Conservation (phyloP, 2,329 filamentous ascomycete genomes). For the Fusarium anguioides region DNA sequence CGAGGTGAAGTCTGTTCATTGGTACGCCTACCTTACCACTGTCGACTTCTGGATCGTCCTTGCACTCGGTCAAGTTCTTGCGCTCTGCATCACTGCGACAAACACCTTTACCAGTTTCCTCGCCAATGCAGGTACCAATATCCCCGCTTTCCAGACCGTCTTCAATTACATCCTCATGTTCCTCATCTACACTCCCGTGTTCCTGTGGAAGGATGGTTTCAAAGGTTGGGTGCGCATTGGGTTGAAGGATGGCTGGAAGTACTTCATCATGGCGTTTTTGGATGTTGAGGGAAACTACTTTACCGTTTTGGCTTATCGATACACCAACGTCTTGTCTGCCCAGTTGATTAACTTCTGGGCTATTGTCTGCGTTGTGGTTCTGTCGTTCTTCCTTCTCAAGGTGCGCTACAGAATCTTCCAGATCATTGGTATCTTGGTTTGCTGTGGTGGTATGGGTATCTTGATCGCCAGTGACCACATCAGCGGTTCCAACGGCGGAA, state of each 20-base stretch:
- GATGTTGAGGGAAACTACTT: conserved; percentile 99
- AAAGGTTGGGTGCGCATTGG: conserved; percentile 74
- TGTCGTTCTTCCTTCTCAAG: conserved; percentile 83
- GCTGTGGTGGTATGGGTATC: conserved; percentile 89
- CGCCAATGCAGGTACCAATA: conserved; percentile 72
- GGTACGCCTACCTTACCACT: conserved; percentile 83
- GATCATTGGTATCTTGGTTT: conserved; percentile 86
- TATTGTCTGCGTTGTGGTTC: conserved; percentile 88
- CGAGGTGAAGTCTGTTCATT: conserved; percentile 64
- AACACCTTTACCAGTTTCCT: conserved; percentile 91
- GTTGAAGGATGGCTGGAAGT: conserved; percentile 85
- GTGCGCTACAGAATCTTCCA: conserved; percentile 93
- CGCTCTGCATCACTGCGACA: conserved; percentile 90
- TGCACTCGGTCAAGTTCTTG: conserved; percentile 81
- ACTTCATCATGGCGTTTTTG: conserved; percentile 89
- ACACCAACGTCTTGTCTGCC: conserved; percentile 91
- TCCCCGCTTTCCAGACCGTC: conserved; percentile 94
- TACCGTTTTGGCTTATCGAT: conserved; percentile 90
- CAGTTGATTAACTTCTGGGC: conserved; percentile 99
- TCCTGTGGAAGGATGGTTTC: conserved; percentile 82
- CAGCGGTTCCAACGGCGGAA: conserved; percentile 76
- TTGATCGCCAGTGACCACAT: conserved; percentile 90
- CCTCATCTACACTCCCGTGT: conserved; percentile 82
- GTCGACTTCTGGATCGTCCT: conserved; percentile 90
- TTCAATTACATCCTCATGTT: conserved; percentile 93